Base-by-base conservation (phyloP, 2,329 filamentous ascomycete species). In the Harringtonia aguacate region DNA sequence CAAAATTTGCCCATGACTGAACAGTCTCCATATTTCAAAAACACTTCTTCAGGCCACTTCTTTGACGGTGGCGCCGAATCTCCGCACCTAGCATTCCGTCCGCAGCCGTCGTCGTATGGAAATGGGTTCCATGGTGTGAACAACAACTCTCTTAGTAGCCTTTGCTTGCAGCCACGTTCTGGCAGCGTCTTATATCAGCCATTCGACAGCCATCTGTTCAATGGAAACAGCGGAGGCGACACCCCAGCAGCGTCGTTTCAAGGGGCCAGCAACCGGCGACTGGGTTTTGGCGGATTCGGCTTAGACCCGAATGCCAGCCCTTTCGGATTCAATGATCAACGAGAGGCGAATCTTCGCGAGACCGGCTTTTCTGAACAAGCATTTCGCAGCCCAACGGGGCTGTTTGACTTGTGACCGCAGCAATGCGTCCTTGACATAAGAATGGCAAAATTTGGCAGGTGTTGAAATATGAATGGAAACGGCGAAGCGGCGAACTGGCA, bases 221-320 rank as follows among this genome's bases (percentile, higher is more conserved):
- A 22, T 21, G 24, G 21, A 17, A 37, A n/a, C 14, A 17, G 27
- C n/a, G 52, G 55, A 6, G 37, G 47, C 9, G 59, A 58, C 35
- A 28, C 51, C 2, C 20, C 45, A 1, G 37, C 53, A 1, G 43
- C 46, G 12, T 34, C 51, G 4, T 64, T 61, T 41, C 53, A 57
- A n/a, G 49, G 56, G 3, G 53, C 56, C 28, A 58, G 55, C 36
- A 44, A 43, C 22, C 46, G 45, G 8, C 50, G 48, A 35, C 52
- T 56, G 29, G 53, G 55, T 39, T 52, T 45, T 24, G 47, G 41
- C 0, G 22, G 36, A 12, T 50, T 46, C n/a, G 35, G 29, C 21
- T 40, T 50, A 35, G 48, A 46, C 27, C 14, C 48, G 21, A 44
- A 29, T 21, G 44, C 38, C 28, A 41, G 31, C 18, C 27, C 48